A percentile compares a stretch with the other conserved stretches of the same genome.
phyloP scores from a whole-genome alignment of 139 green algal species.

The Chlamydomonas asymmetrica region DNA sequence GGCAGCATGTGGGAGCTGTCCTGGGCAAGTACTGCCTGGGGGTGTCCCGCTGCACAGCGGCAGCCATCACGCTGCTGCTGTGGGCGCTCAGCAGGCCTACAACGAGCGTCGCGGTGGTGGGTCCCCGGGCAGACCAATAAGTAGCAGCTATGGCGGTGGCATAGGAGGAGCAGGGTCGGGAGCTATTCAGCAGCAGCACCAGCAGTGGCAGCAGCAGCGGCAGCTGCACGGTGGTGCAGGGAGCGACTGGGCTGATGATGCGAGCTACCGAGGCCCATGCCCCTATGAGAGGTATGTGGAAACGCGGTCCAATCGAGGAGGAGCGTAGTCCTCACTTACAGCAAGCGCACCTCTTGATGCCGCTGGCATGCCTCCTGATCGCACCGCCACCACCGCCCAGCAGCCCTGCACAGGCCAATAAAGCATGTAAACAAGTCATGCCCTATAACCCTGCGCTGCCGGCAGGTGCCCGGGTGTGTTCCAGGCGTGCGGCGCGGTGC shows the following conservation, averaged over 20 bases:
- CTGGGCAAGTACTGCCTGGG: too few relatives aligned
- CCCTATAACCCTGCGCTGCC: not conserved
- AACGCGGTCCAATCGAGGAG: not conserved
- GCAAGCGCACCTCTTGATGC: not conserved
- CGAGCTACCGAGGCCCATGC: not conserved
- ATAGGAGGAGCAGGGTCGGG: not conserved
- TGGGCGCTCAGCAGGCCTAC: not conserved
- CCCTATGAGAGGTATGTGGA: conserved; percentile 6
- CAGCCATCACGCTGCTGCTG: not conserved
- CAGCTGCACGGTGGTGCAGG: not conserved
- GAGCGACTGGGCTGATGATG: not conserved
- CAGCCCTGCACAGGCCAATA: not conserved
- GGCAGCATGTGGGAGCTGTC: too few relatives aligned
- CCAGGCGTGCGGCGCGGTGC: conserved; percentile 18
- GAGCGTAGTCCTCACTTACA: not conserved
- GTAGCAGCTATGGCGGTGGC: not conserved
- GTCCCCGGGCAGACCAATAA: not conserved
- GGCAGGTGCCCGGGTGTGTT: conserved; percentile 48
- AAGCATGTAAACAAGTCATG: not conserved
- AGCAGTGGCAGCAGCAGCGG: not conserved
- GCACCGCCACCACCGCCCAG: not conserved
- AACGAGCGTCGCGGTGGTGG: not conserved
- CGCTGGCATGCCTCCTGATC: not conserved
- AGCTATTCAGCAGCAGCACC: not conserved
- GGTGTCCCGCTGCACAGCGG: too few relatives aligned